These are phyloP conservation scores for Saccharomyces uvarum DNA, from an alignment of 1,139 yeast genomes.

Conservation along the genomic window DNA sequence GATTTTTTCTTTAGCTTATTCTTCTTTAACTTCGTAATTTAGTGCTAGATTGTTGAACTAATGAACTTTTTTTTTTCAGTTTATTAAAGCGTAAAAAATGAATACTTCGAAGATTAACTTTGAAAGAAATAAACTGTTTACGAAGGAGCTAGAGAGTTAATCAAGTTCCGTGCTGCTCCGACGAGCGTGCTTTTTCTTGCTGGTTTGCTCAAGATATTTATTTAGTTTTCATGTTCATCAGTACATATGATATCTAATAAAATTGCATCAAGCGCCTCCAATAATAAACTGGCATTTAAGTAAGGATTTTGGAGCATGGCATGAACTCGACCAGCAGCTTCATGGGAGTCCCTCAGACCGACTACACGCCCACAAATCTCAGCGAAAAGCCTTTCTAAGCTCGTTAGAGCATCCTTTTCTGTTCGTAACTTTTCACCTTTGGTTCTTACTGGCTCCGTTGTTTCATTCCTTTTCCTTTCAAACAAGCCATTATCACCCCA, in stretches of 20 bases:
- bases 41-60: background rate
- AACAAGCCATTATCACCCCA: slow-evolving; percentile 43
- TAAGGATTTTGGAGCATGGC: slow-evolving; percentile 67
- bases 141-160: background rate
- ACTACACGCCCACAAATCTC: slow-evolving; percentile 70
- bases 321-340: slow-evolving; percentile 55
- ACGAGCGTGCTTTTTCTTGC: background rate
- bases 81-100: background rate
- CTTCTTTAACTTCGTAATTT: background rate
- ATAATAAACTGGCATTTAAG: slow-evolving; percentile 57
- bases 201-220: background rate
- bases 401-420: slow-evolving; percentile 50
- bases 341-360: slow-evolving; percentile 56
- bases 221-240: slow-evolving; percentile 7
- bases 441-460: slow-evolving; percentile 34
- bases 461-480: slow-evolving; percentile 28
- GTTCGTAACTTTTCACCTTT: slow-evolving; percentile 46
- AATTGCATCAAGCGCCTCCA: slow-evolving; percentile 38
- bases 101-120: background rate
- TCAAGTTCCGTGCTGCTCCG: background rate
- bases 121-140: background rate
- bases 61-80: background rate
- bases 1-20: background rate
- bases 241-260: slow-evolving; percentile 33
- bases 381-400: slow-evolving; percentile 50